Evolutionary conservation across 78 protist species (phyloP).

Genomic region (Dictyostelium capitatum): DNA sequence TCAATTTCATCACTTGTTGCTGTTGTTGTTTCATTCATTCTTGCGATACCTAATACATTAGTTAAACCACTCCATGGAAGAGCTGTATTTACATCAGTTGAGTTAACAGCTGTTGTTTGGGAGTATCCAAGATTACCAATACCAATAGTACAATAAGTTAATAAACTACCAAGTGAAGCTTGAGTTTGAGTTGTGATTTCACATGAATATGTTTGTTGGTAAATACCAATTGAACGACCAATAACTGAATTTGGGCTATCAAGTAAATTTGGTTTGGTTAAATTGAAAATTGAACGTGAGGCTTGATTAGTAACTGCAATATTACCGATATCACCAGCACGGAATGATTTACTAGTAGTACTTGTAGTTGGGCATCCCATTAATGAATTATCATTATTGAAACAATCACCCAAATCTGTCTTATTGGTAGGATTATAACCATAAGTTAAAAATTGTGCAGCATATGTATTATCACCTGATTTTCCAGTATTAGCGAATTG

Average conservation of each 20-base stretch:
- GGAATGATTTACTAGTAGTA: not conserved
- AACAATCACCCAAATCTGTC: not conserved
- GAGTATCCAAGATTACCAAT: not conserved
- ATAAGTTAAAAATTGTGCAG: slow-evolving; percentile 22
- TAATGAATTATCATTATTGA: not conserved
- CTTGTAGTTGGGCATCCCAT: not conserved
- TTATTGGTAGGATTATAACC: not conserved
- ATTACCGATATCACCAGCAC: slow-evolving; percentile 16
- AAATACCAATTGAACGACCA: slow-evolving; percentile 20
- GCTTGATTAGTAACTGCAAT: not conserved
- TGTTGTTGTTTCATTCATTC: not conserved
- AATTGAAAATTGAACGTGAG: not conserved
- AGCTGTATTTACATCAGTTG: not conserved
- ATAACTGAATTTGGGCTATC: not conserved
- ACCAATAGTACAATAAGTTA: slow-evolving; percentile 8
- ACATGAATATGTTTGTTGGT: not conserved
- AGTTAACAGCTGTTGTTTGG: not conserved
- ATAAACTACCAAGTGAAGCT: not conserved
- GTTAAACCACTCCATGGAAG: not conserved
- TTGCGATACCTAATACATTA: not conserved
- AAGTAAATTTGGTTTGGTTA: not conserved
- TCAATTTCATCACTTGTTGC: not conserved
- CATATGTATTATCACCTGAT: not conserved
- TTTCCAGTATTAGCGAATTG: too few species aligned
- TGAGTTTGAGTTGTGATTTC: not conserved